Evolutionary conservation across 129 eudicot species (phyloP).

Genomic region (Helichrysum umbraculigerum): DNA sequence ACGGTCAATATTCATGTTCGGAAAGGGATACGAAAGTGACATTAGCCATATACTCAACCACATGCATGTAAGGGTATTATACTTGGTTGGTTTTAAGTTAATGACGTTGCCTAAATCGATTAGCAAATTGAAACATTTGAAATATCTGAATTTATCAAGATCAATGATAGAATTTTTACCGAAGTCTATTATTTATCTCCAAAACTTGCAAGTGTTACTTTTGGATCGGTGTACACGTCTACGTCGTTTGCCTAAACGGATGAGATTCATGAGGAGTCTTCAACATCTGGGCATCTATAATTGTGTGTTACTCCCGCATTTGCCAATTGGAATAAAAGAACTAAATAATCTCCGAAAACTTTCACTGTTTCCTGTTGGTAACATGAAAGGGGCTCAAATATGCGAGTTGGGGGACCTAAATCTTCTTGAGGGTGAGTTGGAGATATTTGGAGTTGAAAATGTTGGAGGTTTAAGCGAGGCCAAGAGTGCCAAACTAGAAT

Average conservation of each 20-base stretch:
- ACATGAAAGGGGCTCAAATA: conserved; percentile 7
- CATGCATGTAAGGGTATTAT: conserved; percentile 5
- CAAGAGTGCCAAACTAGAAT: conserved; percentile 17
- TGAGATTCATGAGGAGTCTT: conserved; percentile 20
- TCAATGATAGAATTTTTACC: conserved; percentile 40
- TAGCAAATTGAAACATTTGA: conserved; percentile 22
- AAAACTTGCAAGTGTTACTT: conserved; percentile 39
- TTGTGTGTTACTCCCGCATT: not conserved
- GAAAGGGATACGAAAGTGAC: not conserved
- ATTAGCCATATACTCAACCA: conserved; percentile 24
- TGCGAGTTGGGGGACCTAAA: conserved; percentile 10
- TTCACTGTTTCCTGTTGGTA: not conserved
- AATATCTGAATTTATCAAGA: conserved; percentile 28
- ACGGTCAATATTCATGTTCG: conserved; percentile 28
- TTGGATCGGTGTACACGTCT: not conserved
- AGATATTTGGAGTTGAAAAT: conserved; percentile 5
- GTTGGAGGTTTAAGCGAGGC: conserved; percentile 26
- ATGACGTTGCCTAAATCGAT: conserved; percentile 15
- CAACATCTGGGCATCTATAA: not conserved
- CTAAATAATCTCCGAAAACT: conserved; percentile 6
- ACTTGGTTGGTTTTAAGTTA: not conserved
- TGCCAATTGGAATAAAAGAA: conserved; percentile 23
- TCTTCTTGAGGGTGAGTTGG: conserved; percentile 11
- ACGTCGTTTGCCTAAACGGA: conserved; percentile 1
- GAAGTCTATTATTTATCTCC: conserved; percentile 34